These are phyloP conservation scores for Colletotrichum coccodes DNA, from an alignment of 2,329 filamentous ascomycete species.

Conservation along the genomic window DNA sequence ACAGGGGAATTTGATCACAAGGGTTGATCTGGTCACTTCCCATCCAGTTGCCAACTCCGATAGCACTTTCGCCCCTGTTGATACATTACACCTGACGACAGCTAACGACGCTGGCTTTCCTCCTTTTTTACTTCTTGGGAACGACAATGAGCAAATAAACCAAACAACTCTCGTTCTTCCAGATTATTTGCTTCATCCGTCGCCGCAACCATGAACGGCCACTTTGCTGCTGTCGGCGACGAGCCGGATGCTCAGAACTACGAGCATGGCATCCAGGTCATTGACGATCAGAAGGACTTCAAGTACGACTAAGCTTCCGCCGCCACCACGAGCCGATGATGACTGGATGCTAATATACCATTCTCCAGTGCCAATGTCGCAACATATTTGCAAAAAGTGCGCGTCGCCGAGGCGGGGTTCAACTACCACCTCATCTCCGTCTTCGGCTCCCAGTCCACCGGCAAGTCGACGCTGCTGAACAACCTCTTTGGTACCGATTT, in stretches of 20 bases:
- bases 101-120: constrained; percentile 9
- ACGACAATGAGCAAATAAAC: constrained; percentile 29
- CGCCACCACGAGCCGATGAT: background rate
- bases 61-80: constrained; percentile 25
- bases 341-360: background rate
- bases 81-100: background rate
- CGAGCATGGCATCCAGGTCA: constrained; percentile 95
- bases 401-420: constrained; percentile 90
- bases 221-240: constrained; percentile 80
- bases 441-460: constrained; percentile 98
- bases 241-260: constrained; percentile 74
- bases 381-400: constrained; percentile 82
- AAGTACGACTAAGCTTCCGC: constrained; percentile 71
- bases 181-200: constrained; percentile 20
- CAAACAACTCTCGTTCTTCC: constrained; percentile 4
- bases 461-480: constrained; percentile 97
- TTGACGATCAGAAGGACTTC: constrained; percentile 96
- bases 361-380: constrained; percentile 75
- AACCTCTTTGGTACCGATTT: constrained; percentile 95
- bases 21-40: constrained; percentile 33
- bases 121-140: background rate
- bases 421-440: constrained; percentile 99
- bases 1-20: constrained; percentile 31
- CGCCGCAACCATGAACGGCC: constrained; percentile 74
- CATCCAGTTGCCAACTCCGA: constrained; percentile 18